Evolutionary conservation across 2,329 filamentous ascomycete genomes (phyloP), one percentile per base, ranked within the genome.

Genomic region (Diaporthe citrichinensis): DNA sequence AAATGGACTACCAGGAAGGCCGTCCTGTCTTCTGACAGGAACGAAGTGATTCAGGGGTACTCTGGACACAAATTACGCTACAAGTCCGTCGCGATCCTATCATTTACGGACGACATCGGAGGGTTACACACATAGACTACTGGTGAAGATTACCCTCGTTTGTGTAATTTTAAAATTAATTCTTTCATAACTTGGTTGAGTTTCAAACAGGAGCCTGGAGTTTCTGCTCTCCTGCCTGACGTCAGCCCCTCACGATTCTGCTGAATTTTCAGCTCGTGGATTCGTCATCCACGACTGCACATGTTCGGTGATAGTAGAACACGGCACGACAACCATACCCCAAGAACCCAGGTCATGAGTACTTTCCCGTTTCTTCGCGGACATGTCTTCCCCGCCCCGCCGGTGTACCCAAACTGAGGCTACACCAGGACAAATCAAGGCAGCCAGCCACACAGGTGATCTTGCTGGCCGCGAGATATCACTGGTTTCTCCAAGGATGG

Each of bases 101-200:
- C 34, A 39, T 53, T 12, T 4, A 28, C 34, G 5, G 23, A 41
- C 15, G 31, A 14, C 31, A 53, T 14, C 3, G 65, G 65, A 20
- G 14, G 62, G 46, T 20, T n/a, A 23, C 25, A 28, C 36, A 3
- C 8, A 17, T 44, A 51, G 12, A 39, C 12, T 39, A 39, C 36
- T 15, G 1, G 34, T 36, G 23, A 51, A 51, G 12, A 25, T 10
- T 6, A 39, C n/a, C 34, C 46, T 68, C 49, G 14, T 53, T 28
- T 39, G 2, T 53, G 9, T 53, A 68, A 68, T 68, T 39, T 39
- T 68, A 53, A 53, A 41, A 7, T 12, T 68, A 68, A 53, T 53
- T 1, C 12, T 39, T 1, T 53, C 62, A 68, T 51, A 17, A 6
- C 23, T n/a, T 34, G 9, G 12, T 0, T 25, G 28, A 53, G n/a